Percentiles rank a stretch among this genome's conserved stretches.
Evolutionary conservation across 805 yeast genomes (phyloP).

Genomic region (Candida awuae): DNA sequence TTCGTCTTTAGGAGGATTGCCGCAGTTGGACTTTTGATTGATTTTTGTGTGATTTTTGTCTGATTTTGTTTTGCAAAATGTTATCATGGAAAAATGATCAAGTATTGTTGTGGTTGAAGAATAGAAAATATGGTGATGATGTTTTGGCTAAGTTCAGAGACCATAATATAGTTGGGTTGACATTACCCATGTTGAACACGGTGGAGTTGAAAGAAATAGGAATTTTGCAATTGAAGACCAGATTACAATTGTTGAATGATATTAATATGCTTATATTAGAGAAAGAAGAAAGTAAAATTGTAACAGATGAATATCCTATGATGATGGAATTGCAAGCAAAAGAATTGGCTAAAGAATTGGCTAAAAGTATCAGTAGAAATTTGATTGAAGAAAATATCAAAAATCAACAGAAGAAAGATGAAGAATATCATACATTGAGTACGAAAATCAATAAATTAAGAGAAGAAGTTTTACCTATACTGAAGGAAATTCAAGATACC

Average conservation of each 20-base stretch:
- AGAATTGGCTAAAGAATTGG: slow-evolving; percentile 19
- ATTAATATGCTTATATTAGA: slow-evolving; percentile 44
- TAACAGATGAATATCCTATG: slow-evolving; percentile 17
- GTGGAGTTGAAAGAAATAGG: slow-evolving; percentile 73
- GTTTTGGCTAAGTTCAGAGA: slow-evolving; percentile 34
- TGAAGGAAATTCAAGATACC: slow-evolving; percentile 53
- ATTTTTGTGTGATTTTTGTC: background rate
- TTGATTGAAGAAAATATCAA: slow-evolving; percentile 16
- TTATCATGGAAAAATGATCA: slow-evolving; percentile 27
- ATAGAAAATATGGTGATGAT: slow-evolving; percentile 17
- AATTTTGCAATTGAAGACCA: slow-evolving; percentile 40
- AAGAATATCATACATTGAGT: slow-evolving; percentile 31
- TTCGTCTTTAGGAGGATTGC: too few relatives aligned
- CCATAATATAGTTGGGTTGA: slow-evolving; percentile 65
- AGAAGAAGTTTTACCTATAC: slow-evolving; percentile 57
- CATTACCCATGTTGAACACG: slow-evolving; percentile 59
- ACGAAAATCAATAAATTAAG: slow-evolving; percentile 51
- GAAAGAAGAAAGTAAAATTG: slow-evolving; percentile 15
- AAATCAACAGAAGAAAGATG: background rate
- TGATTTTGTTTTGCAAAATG: slow-evolving; percentile 4
- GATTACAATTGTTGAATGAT: slow-evolving; percentile 53
- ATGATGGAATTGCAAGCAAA: slow-evolving; percentile 21
- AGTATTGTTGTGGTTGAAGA: slow-evolving; percentile 25
- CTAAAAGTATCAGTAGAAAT: slow-evolving; percentile 18
- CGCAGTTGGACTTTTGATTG: too few relatives aligned